phyloP scores from a whole-genome alignment of 768 basidiomycete species.

The Boletus vinaceobasis region DNA sequence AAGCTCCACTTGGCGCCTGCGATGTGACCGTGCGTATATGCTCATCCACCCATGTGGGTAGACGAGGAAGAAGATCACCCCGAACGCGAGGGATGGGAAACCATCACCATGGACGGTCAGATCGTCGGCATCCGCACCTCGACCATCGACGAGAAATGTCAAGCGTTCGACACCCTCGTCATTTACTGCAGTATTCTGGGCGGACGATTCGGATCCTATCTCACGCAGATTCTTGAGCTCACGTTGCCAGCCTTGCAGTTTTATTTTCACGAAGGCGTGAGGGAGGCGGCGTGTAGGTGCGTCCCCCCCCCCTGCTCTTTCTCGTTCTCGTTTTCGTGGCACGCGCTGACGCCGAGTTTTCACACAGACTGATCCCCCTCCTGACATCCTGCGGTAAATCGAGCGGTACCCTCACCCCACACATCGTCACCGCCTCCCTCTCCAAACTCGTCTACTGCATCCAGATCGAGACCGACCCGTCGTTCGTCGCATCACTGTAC shows the following conservation, averaged over 20 bases:
- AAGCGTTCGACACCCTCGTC: conserved; percentile 83
- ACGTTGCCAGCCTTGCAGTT: conserved; percentile 48
- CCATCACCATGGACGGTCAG: conserved; percentile 72
- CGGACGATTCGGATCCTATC: conserved; percentile 68
- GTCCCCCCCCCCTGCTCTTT: conserved; percentile 25
- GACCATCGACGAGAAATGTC: conserved; percentile 82
- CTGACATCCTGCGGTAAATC: no score
- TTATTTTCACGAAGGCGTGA: conserved; percentile 49
- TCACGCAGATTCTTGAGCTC: conserved; percentile 52
- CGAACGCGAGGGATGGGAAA: conserved; percentile 77
- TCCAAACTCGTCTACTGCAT: no score
- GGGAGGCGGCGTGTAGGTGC: conserved; percentile 74
- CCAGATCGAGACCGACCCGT: no score
- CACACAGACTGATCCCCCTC: no score
- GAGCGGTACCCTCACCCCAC: no score
- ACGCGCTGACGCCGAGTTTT: no score
- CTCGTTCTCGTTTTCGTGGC: no score
- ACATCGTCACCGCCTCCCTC: no score
- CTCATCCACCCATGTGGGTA: conserved; percentile 22
- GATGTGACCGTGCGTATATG: neutral
- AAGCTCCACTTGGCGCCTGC: neutral
- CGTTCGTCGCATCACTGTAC: no score
- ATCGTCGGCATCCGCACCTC: conserved; percentile 78
- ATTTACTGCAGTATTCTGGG: conserved; percentile 73
- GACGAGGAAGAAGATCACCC: conserved; percentile 53